Evolutionary conservation across 192 early-diverging fungal genomes (phyloP).

Genomic region (Coemansia sp.): DNA sequence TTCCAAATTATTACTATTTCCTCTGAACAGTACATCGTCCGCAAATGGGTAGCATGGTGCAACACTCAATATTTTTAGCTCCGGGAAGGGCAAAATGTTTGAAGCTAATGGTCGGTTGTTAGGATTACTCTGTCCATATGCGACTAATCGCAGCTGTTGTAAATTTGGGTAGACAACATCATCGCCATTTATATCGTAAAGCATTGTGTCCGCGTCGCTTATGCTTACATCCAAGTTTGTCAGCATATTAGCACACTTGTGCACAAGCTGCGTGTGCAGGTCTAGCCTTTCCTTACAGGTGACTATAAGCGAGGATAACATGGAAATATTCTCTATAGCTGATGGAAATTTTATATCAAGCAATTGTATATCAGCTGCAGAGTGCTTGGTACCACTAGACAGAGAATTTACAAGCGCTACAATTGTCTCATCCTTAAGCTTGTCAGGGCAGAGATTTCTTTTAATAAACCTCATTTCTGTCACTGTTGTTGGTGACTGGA

Average conservation of each 20-base stretch:
- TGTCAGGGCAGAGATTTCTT: neutral
- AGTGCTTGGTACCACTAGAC: neutral
- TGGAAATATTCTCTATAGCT: neutral
- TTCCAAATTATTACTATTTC: neutral
- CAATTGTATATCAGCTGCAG: neutral
- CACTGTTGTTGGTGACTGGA: neutral
- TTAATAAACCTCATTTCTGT: neutral
- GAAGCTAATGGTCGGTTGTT: neutral
- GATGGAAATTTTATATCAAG: neutral
- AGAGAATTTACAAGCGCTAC: neutral
- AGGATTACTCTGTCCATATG: neutral
- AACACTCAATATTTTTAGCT: neutral
- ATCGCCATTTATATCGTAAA: neutral
- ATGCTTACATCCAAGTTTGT: neutral
- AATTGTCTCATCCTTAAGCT: neutral
- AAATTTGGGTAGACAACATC: neutral
- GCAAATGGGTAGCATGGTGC: neutral
- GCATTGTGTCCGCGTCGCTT: neutral
- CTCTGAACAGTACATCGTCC: neutral
- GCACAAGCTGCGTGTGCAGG: neutral
- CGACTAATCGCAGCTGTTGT: neutral
- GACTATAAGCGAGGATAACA: neutral
- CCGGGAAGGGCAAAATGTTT: neutral
- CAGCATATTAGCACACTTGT: neutral
- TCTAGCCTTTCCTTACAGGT: neutral